These are phyloP conservation scores for Taphrina deformans DNA, from an alignment of 1,139 yeast species.

Conservation along the genomic window DNA sequence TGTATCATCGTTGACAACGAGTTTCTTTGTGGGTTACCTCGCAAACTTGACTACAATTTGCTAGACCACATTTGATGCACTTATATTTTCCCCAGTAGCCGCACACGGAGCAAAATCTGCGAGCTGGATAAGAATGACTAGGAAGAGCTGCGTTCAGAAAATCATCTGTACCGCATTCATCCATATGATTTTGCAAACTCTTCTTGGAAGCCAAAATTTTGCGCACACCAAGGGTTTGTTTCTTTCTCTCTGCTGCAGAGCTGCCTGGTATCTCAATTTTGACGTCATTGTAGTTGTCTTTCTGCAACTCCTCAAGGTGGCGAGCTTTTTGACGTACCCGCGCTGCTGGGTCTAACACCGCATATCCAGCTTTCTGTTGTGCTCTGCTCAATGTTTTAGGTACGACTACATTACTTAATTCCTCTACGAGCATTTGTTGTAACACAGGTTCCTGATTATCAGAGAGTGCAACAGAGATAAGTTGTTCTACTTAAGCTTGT, in stretches of 20 bases:
- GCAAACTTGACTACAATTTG: constrained; percentile 47
- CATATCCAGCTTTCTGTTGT: constrained; percentile 26
- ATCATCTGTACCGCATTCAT: constrained; percentile 45
- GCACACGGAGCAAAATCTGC: constrained; percentile 48
- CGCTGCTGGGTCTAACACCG: constrained; percentile 42
- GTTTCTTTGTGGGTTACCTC: constrained; percentile 49
- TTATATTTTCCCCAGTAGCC: constrained; percentile 48
- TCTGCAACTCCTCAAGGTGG: constrained; percentile 48
- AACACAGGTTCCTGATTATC: too few relatives aligned
- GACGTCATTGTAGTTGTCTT: constrained; percentile 47
- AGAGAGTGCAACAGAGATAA: background rate
- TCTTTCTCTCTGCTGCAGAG: background rate
- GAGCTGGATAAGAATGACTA: constrained; percentile 46
- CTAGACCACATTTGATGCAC: constrained; percentile 48
- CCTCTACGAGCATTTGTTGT: constrained; percentile 26
- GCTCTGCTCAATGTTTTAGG: constrained; percentile 7
- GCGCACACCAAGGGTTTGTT: constrained; percentile 3
- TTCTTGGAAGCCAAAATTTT: constrained; percentile 48
- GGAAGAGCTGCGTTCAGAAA: constrained; percentile 45
- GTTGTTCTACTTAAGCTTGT: background rate
- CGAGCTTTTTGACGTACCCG: constrained; percentile 43
- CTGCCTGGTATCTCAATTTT: constrained; percentile 47
- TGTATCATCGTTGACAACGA: constrained; percentile 43
- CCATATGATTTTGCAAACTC: constrained; percentile 48
- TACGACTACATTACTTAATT: background rate